Evolutionary conservation across 2,329 filamentous ascomycete species (phyloP), one percentile per base, ranked within the genome.

Genomic region (Xylogone sp.): DNA sequence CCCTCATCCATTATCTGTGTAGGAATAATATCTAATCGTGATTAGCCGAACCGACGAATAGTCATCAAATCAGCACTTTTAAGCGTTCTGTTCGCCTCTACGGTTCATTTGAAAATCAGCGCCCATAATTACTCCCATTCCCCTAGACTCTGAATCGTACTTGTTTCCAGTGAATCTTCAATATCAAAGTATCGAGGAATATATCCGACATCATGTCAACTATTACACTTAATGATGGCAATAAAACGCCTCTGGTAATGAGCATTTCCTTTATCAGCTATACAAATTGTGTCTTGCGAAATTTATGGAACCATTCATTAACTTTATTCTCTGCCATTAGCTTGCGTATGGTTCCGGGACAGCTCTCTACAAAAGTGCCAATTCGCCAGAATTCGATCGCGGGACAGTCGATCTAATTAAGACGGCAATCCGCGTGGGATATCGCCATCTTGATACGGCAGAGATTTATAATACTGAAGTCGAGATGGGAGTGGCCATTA

Each of bases 221-320:
- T 46, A 66, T 88, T 50, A 87, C 84, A 71, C 75, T 90, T 53
- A 88, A 86, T 57, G 84, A 90, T 69, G 86, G 85, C 56, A 79
- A 81, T 53, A 76, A 80, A 52, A 87, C 90, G 47, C 87, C 86
- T 3, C 77, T 87, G 75, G 81, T 84, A 68, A 56, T 73, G 10
- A 27, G 24, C 24, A 27, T 27, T 27, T 46, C 48, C 21, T 13
- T 29, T 16, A 12, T 13, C 29, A 43, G 18, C 13, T 9, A 46
- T 42, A 18, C 10, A 6, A 1, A 44, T 24, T 22, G 49, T 20
- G 21, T 21, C 18, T 24, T 45, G 29, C 27, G 31, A 24, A 16
- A 16, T n/a, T n/a, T n/a, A n/a, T n/a, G n/a, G n/a, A n/a, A n/a
- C n/a, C n/a, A n/a, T n/a, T n/a, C n/a, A n/a, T n/a, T n/a, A n/a